Percentiles rank a stretch among this genome's conserved stretches.
Evolutionary conservation across 2,329 filamentous ascomycete species (phyloP).

Genomic region (Aspergillus proliferans): DNA sequence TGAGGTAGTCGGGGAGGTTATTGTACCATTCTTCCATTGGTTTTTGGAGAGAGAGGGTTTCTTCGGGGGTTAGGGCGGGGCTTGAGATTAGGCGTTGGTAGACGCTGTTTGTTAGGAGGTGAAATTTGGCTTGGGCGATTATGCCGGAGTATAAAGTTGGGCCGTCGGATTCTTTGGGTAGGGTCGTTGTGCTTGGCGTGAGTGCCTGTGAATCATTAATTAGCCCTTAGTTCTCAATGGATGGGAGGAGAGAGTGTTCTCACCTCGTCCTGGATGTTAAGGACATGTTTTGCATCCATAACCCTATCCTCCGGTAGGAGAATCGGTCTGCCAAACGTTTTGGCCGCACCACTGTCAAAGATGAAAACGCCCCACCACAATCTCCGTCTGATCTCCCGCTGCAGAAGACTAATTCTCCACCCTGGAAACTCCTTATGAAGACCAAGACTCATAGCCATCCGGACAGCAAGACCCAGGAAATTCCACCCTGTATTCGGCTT

Average conservation of each 20-base stretch:
- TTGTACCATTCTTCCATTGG: conserved; percentile 40
- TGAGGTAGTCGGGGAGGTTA: conserved; percentile 36
- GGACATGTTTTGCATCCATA: conserved; percentile 40
- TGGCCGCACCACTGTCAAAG: conserved; percentile 46
- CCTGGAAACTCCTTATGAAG: conserved; percentile 47
- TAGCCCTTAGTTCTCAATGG: neutral
- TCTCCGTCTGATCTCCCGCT: conserved; percentile 36
- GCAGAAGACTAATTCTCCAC: conserved; percentile 41
- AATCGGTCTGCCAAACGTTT: conserved; percentile 46
- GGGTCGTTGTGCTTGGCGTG: conserved; percentile 28
- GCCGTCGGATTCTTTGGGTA: conserved; percentile 32
- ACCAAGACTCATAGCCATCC: conserved; percentile 46
- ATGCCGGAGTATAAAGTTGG: conserved; percentile 41
- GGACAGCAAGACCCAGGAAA: conserved; percentile 43
- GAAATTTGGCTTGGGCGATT: conserved; percentile 38
- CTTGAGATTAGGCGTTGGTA: conserved; percentile 41
- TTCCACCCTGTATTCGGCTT: conserved; percentile 48
- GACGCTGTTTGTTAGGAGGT: conserved; percentile 39
- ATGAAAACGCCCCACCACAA: conserved; percentile 41
- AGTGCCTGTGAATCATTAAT: conserved; percentile 20
- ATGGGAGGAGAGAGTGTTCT: neutral
- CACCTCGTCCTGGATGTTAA: conserved; percentile 41
- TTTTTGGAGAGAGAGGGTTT: conserved; percentile 35
- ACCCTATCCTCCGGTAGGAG: conserved; percentile 40
- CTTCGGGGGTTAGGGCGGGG: conserved; percentile 36